These are phyloP conservation scores for Physaria fendleri DNA, from an alignment of 345 rosid species.

Conservation along the genomic window DNA sequence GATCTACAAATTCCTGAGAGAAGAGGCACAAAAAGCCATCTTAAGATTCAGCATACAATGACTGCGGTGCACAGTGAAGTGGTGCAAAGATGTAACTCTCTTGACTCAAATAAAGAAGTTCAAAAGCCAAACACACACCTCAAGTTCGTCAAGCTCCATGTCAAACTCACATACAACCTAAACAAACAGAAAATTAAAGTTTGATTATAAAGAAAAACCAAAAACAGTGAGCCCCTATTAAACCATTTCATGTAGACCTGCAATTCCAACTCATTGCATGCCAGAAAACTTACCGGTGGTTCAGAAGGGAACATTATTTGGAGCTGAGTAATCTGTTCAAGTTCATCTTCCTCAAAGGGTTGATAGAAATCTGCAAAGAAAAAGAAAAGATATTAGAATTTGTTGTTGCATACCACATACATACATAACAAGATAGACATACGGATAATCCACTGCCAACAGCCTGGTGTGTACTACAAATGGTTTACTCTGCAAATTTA, in stretches of 20 bases:
- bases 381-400: not conserved
- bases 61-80: not conserved
- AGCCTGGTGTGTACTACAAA: not conserved
- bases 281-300: too few species aligned
- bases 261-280: not conserved
- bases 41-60: not conserved
- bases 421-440: not conserved
- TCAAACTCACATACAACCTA: slow-evolving; percentile 87
- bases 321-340: slow-evolving; percentile 76
- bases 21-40: not conserved
- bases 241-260: too few species aligned
- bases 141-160: slow-evolving; percentile 76
- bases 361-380: slow-evolving; percentile 62
- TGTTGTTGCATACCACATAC: not conserved
- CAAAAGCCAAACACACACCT: slow-evolving; percentile 41
- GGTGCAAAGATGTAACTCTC: not conserved
- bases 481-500: not conserved
- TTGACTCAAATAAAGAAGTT: not conserved
- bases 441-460: not conserved
- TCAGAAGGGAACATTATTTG: slow-evolving; percentile 66
- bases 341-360: slow-evolving; percentile 76
- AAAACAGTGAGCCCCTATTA: too few species aligned
- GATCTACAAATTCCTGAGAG: slow-evolving; percentile 60
- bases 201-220: too few species aligned
- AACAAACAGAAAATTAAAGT: slow-evolving; percentile 20